A percentile compares a stretch with the other conserved stretches of the same genome.
Conservation (phyloP, 2,329 filamentous ascomycete species). For the Clonostachys rosea region DNA sequence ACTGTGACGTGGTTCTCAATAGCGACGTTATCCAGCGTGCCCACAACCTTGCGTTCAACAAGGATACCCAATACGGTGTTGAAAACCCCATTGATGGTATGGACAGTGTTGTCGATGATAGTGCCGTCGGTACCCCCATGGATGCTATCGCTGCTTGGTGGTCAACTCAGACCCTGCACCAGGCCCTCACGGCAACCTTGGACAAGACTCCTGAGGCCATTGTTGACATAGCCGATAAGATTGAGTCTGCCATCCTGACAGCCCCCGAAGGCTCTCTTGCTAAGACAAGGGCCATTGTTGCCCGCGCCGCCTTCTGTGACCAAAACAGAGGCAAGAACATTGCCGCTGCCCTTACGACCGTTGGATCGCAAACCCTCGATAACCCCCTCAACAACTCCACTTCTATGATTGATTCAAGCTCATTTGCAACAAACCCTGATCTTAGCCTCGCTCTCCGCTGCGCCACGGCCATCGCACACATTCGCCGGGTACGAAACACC, state of each 20-base stretch:
- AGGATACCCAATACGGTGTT: slow-evolving; percentile 64
- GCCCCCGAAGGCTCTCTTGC: slow-evolving; percentile 77
- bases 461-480: slow-evolving; percentile 56
- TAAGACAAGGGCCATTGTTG: slow-evolving; percentile 54
- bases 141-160: slow-evolving; percentile 92
- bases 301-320: slow-evolving; percentile 51
- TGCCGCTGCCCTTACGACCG: slow-evolving; percentile 47
- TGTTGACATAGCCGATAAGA: slow-evolving; percentile 9
- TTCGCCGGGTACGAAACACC: slow-evolving; percentile 36
- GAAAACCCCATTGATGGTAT: slow-evolving; percentile 64
- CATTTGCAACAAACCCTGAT: slow-evolving; percentile 40
- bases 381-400: slow-evolving; percentile 15
- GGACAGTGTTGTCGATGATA: slow-evolving; percentile 80
- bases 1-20: slow-evolving; percentile 78
- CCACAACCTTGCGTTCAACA: slow-evolving; percentile 87
- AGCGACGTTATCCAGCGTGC: slow-evolving; percentile 76
- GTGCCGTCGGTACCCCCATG: slow-evolving; percentile 77
- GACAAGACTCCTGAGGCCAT: slow-evolving; percentile 34
- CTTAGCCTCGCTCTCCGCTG: slow-evolving; percentile 53
- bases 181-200: slow-evolving; percentile 61
- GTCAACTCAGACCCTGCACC: slow-evolving; percentile 70
- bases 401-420: slow-evolving; percentile 36
- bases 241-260: slow-evolving; percentile 65
- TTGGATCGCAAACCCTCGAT: slow-evolving; percentile 24
- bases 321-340: slow-evolving; percentile 52